Evolutionary conservation across 768 basidiomycete species (phyloP), one percentile per base, ranked within the genome.

Genomic region (Boletus rubescentipes): DNA sequence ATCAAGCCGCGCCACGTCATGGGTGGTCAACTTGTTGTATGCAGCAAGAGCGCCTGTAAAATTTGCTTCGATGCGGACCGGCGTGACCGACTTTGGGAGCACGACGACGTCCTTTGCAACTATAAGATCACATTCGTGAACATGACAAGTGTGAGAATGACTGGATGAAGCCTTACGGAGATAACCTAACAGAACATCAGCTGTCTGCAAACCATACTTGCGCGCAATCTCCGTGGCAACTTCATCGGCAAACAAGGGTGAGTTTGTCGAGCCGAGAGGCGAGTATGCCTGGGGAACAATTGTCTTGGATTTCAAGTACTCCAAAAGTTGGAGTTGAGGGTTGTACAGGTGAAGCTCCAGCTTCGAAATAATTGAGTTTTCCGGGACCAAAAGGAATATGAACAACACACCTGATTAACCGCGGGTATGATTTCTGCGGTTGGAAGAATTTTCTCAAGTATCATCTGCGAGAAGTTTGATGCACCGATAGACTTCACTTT

Each of bases 241-340:
- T 46, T 84, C 80, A 61, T 93, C 89, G 7, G 64, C 66, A 32
- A 92, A 67, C 8, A 93, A 72, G 9, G 87, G 87, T 2, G 86
- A 81, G 60, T 79, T 77, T 11, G 82, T 77, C 9, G 84, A 87
- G 34, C 85, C 90, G 14, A 93, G 81, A 9, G 92, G 91, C 9
- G 88, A 92, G 68, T 89, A 93, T 1, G 91, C 91, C 67, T 91
- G 79, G 0, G 87, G 77, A 46, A 84, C 72, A 61, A 93, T 92
- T 18, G 75, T 76, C 66, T 91, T 84, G 16, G 77, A 75, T 65
- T 78, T 77, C 58, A 89, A 75, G 71, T 81, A 92, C 11, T 74
- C 72, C 38, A 84, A 50, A 45, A 91, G 79, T 46, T 83, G 77
- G 70, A 83, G 87, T 63, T 91, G 85, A 1, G 87, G 87, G 68